phyloP scores from a whole-genome alignment of 2,329 filamentous ascomycete species.

The Fusarium sp. region DNA sequence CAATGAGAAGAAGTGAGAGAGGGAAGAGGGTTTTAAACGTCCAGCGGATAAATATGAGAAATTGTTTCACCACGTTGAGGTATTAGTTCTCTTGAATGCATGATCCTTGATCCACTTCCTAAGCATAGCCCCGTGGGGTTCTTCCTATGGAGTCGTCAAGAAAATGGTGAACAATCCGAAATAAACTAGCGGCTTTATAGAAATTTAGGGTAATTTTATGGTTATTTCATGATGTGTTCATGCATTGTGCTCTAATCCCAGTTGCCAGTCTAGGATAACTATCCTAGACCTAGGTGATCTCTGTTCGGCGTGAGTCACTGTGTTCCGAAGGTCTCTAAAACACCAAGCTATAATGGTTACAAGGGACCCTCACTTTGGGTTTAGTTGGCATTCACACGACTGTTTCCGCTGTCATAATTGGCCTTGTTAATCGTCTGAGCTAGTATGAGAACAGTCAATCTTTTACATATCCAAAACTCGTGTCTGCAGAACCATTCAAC shows the following conservation, averaged over 20 bases:
- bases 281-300: too few species aligned
- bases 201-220: background rate
- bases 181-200: background rate
- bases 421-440: background rate
- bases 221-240: background rate
- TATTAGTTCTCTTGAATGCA: slow-evolving; percentile 22
- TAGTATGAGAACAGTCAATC: background rate
- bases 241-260: background rate
- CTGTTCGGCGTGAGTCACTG: background rate
- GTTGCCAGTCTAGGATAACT: background rate
- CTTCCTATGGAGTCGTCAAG: background rate
- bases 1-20: background rate
- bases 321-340: background rate
- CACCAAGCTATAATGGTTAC: background rate
- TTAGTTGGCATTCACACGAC: background rate
- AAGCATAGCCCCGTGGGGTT: slow-evolving; percentile 4
- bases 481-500: background rate
- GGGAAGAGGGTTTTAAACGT: rapidly evolving
- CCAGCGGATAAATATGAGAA: background rate
- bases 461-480: background rate
- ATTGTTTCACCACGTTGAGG: background rate
- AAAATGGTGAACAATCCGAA: background rate
- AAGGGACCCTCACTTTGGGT: background rate
- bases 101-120: slow-evolving; percentile 27
- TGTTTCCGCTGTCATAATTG: background rate